Evolutionary conservation across 2,329 filamentous ascomycete species (phyloP).

Genomic region (Chaetomiaceae sp.): DNA sequence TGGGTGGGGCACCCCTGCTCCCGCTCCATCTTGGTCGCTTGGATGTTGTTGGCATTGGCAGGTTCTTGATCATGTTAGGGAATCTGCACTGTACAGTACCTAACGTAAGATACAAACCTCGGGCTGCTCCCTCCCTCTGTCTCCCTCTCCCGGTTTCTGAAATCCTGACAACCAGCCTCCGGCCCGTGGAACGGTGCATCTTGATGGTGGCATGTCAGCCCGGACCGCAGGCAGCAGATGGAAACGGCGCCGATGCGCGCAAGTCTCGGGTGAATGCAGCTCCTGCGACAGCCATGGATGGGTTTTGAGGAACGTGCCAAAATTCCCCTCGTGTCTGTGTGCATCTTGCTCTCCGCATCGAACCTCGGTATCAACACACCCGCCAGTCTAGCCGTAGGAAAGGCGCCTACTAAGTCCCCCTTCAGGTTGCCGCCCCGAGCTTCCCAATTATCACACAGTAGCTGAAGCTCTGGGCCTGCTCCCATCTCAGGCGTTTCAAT

Average conservation of each 20-base stretch:
- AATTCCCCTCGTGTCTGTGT: neutral
- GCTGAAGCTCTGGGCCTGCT: too few relatives aligned
- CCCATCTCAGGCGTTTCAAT: neutral
- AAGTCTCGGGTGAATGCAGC: slow-evolving; percentile 25
- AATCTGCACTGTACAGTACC: too few relatives aligned
- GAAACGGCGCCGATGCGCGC: slow-evolving; percentile 16
- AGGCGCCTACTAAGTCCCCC: too few relatives aligned
- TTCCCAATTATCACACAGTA: too few relatives aligned
- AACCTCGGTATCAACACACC: neutral
- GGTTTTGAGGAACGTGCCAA: slow-evolving; percentile 1
- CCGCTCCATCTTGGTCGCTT: slow-evolving; percentile 13
- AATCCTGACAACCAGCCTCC: too few relatives aligned
- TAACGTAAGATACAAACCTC: too few relatives aligned
- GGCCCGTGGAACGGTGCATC: too few relatives aligned
- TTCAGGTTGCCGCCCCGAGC: neutral
- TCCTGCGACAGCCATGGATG: slow-evolving; percentile 10
- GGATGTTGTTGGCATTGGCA: neutral
- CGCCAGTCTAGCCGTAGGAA: too few relatives aligned
- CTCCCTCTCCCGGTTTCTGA: too few relatives aligned
- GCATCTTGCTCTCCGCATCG: neutral
- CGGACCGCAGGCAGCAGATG: slow-evolving; percentile 1
- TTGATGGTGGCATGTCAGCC: slow-evolving; percentile 9
- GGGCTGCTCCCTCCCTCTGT: too few relatives aligned
- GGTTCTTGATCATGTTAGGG: too few relatives aligned
- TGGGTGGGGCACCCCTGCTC: slow-evolving; percentile 21